Evolutionary conservation across 163 green algal species (phyloP).

Genomic region (Coccomyxa subellipsoidea): DNA sequence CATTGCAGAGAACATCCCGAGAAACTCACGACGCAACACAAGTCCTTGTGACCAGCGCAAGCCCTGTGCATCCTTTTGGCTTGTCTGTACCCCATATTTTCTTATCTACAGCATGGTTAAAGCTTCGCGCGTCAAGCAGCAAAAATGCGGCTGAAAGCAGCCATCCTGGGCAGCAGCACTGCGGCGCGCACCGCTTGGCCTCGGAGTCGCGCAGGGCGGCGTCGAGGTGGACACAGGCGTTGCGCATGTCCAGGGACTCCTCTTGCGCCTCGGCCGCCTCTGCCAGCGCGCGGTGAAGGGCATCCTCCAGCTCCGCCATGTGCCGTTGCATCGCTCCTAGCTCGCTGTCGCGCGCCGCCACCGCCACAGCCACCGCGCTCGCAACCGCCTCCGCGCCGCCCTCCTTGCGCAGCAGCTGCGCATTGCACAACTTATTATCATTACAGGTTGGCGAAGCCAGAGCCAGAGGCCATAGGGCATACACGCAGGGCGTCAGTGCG

Average conservation of each 20-base stretch:
- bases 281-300: background rate
- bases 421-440: background rate
- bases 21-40: too few relatives aligned
- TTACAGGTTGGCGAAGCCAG: background rate
- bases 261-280: constrained; percentile 19
- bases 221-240: constrained; percentile 10
- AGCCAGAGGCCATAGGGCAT: too few relatives aligned
- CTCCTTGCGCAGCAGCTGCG: constrained; percentile 3
- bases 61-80: too few relatives aligned
- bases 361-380: background rate
- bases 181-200: constrained; percentile 22
- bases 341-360: background rate
- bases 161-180: too few relatives aligned
- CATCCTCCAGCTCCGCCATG: constrained; percentile 1
- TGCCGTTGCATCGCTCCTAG: constrained; percentile 1
- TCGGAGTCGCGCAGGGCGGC: constrained; percentile 23
- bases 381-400: background rate
- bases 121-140: too few relatives aligned
- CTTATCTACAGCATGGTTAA: too few relatives aligned
- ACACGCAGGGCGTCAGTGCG: too few relatives aligned
- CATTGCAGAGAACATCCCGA: too few relatives aligned
- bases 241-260: constrained; percentile 24
- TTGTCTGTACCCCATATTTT: too few relatives aligned
- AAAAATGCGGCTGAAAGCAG: too few relatives aligned
- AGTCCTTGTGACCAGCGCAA: too few relatives aligned